Evolutionary conservation across 2,329 filamentous ascomycete species (phyloP).

Genomic region (Fusarium sp.): DNA sequence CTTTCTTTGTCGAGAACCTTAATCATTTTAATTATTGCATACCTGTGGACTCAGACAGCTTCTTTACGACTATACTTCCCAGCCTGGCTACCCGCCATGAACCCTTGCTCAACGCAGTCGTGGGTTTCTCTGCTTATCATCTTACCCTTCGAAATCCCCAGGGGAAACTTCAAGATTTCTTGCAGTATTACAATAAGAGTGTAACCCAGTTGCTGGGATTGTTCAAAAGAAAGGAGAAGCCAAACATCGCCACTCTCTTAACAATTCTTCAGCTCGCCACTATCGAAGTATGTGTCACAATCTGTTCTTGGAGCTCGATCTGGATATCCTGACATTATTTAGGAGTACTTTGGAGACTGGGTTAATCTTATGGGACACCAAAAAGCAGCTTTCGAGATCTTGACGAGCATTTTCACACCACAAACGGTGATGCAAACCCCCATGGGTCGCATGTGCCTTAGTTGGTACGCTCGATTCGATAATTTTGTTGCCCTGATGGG

Average conservation of each 20-base stretch:
- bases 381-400: conserved; percentile 86
- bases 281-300: conserved; percentile 78
- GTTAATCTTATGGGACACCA: conserved; percentile 94
- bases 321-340: conserved; percentile 29
- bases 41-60: conserved; percentile 77
- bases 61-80: conserved; percentile 80
- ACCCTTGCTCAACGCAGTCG: conserved; percentile 86
- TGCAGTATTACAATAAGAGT: conserved; percentile 92
- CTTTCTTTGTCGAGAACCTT: conserved; percentile 83
- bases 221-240: conserved; percentile 78
- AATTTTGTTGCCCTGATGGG: conserved; percentile 87
- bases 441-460: conserved; percentile 79
- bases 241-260: conserved; percentile 81
- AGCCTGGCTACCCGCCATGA: conserved; percentile 81
- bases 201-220: conserved; percentile 82
- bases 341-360: conserved; percentile 98
- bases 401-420: conserved; percentile 83
- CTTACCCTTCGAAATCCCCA: conserved; percentile 78
- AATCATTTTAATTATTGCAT: conserved; percentile 88
- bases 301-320: conserved; percentile 20
- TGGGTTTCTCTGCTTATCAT: conserved; percentile 92
- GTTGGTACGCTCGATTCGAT: conserved; percentile 95
- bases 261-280: conserved; percentile 93
- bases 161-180: conserved; percentile 84
- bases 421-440: conserved; percentile 80